A percentile compares a stretch with the other conserved stretches of the same genome.
Evolutionary conservation across 179 eudicot genomes (phyloP).

Genomic region (Corrigiola litoralis): DNA sequence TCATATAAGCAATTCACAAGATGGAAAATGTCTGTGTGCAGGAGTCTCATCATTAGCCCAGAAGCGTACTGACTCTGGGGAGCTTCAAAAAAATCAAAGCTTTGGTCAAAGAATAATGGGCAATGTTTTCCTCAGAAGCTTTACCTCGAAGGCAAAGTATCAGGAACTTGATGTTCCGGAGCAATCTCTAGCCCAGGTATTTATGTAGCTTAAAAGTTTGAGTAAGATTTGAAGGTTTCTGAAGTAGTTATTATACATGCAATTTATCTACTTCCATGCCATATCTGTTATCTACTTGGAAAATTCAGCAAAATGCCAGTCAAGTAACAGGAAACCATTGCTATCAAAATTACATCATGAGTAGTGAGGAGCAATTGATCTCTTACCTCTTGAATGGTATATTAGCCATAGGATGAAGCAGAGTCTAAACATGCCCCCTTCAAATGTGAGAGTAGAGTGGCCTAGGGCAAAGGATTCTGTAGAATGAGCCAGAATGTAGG

Average conservation of each 20-base stretch:
- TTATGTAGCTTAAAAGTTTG: neutral
- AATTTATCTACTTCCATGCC: neutral
- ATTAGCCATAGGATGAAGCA: no score
- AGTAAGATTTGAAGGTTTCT: neutral
- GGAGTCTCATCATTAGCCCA: slow-evolving; percentile 64
- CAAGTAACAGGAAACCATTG: no score
- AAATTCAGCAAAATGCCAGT: neutral
- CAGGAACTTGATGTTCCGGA: slow-evolving; percentile 47
- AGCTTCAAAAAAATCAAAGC: slow-evolving; percentile 68
- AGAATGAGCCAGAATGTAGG: no score
- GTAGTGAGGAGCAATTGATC: no score
- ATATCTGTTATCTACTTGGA: neutral
- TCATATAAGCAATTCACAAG: neutral
- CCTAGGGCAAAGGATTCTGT: no score
- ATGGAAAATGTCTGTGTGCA: slow-evolving; percentile 25
- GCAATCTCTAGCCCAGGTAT: slow-evolving; percentile 73
- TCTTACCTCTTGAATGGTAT: no score
- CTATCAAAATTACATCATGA: no score
- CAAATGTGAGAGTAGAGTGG: no score
- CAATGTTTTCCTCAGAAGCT: slow-evolving; percentile 79
- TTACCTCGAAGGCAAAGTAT: slow-evolving; percentile 71
- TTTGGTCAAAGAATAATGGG: slow-evolving; percentile 93
- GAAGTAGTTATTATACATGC: no score
- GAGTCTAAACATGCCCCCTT: no score
- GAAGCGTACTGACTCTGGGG: slow-evolving; percentile 45